Evolutionary conservation across 306 rosid species (phyloP), one percentile per base, ranked within the genome.

Genomic region (Cucumis melo): DNA sequence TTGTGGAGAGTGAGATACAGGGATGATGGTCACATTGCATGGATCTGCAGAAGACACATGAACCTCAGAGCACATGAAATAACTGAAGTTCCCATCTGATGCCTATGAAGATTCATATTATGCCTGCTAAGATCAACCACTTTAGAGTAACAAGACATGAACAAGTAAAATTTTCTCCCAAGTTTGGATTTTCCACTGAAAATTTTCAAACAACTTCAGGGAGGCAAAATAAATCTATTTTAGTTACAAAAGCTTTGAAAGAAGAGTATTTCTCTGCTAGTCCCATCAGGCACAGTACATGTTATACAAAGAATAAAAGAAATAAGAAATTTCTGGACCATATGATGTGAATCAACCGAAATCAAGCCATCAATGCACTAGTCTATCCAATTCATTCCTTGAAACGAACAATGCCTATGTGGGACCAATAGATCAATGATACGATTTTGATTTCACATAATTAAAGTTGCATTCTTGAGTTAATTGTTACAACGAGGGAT

Each of bases 41-140:
- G 98, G 99, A 82, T 95, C 51, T 95, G 99, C 67, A 86, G 92
- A 82, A 90, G 97, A 86, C 99, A 95, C 81, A 84, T 95, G 79
- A 75, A 81, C 78, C 86, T 89, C 39, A 85, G 97, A 85, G 91
- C 96, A 60, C 91, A 87, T 74, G 98, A 92, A 88, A 87, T 92
- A 74, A 79, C 86, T 62, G 98, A 95, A 87, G 91, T 95, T 59
- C 96, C 99, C 27, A 27, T 90, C 75, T 93, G 87, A 68, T 72
- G 44, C 76, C 61, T 48, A 44, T 13, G 8, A 71, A 48, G 57
- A 72, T 72, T 50, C 41, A 17, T 16, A 72, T 7, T 24, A 13
- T 46, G 58, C 75, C 14, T 13, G 6, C 58, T 46, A 14, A 24
- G 15, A 70, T 46, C 58, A 20, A 70, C 29, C 38, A 70, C 44